These are phyloP conservation scores for Eucalyptus coolabah DNA, from an alignment of 345 rosid genomes.

Conservation along the genomic window DNA sequence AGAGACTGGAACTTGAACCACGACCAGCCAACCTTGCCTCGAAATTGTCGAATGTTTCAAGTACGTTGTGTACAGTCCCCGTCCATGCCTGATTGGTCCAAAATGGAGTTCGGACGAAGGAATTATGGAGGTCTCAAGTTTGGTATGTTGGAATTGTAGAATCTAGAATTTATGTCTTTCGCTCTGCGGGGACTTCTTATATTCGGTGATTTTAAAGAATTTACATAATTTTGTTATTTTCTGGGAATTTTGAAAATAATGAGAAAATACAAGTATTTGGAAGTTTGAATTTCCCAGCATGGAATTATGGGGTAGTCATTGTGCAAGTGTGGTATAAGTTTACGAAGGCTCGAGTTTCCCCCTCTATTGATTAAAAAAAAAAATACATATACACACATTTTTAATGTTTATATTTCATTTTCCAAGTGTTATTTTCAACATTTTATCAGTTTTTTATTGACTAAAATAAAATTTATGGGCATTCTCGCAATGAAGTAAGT, in stretches of 20 bases:
- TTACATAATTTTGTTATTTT: background rate
- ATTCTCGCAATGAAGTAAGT: background rate
- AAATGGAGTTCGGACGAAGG: too few relatives aligned
- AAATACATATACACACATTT: background rate
- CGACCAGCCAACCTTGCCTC: background rate
- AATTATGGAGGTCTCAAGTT: too few relatives aligned
- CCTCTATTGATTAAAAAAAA: background rate
- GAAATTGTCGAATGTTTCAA: too few relatives aligned
- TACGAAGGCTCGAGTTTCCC: background rate
- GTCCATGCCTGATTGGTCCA: too few relatives aligned
- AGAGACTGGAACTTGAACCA: background rate
- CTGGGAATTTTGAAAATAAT: accelerated
- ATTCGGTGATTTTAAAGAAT: background rate
- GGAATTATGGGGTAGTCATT: background rate
- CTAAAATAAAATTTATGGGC: background rate
- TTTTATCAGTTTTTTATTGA: background rate
- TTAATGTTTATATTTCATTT: background rate
- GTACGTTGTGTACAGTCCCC: too few relatives aligned
- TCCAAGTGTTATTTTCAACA: background rate
- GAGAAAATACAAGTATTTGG: background rate
- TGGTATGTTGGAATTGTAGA: too few relatives aligned
- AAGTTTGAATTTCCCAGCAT: background rate
- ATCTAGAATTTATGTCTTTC: too few relatives aligned
- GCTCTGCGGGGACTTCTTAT: background rate
- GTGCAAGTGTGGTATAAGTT: background rate